phyloP scores from a whole-genome alignment of 2,329 filamentous ascomycete species.

The Fusarium robinianum region DNA sequence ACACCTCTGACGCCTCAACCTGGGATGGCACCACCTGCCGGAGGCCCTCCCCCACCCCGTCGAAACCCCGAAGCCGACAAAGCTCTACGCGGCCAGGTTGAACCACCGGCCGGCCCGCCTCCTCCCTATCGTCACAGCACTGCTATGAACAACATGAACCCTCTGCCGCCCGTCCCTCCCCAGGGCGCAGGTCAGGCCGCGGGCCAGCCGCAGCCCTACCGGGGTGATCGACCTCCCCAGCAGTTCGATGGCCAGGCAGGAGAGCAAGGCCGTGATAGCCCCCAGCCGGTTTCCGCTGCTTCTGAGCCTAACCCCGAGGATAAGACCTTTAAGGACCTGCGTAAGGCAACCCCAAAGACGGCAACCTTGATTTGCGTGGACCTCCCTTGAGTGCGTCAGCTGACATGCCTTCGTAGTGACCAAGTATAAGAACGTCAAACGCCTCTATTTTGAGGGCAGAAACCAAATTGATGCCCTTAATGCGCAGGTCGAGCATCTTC shows the following conservation, averaged over 20 bases:
- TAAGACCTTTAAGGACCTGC: slow-evolving; percentile 61
- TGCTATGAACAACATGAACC: slow-evolving; percentile 49
- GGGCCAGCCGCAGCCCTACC: slow-evolving; percentile 45
- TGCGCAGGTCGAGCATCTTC: slow-evolving; percentile 87
- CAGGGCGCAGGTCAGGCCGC: slow-evolving; percentile 35
- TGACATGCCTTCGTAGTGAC: slow-evolving; percentile 63
- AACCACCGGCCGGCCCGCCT: slow-evolving; percentile 52
- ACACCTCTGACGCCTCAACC: slow-evolving; percentile 40
- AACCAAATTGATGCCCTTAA: slow-evolving; percentile 87
- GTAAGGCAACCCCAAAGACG: slow-evolving; percentile 45
- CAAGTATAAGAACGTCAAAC: slow-evolving; percentile 98
- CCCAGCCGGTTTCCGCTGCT: slow-evolving; percentile 52
- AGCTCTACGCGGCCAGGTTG: slow-evolving; percentile 47
- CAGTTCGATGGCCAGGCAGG: slow-evolving; percentile 52
- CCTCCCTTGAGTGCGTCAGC: slow-evolving; percentile 3
- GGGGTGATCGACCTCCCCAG: slow-evolving; percentile 46
- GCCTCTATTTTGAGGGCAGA: slow-evolving; percentile 95
- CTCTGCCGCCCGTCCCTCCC: slow-evolving; percentile 47
- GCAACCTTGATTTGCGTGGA: background rate
- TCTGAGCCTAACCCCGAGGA: slow-evolving; percentile 52
- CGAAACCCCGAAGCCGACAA: slow-evolving; percentile 57
- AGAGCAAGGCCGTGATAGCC: slow-evolving; percentile 60
- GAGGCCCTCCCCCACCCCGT: slow-evolving; percentile 50
- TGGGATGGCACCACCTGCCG: slow-evolving; percentile 54
- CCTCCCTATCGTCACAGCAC: slow-evolving; percentile 59